Percentiles rank a stretch among this genome's conserved stretches.
Evolutionary conservation across 768 basidiomycete species (phyloP).

Genomic region (Cubamyces lactineus): DNA sequence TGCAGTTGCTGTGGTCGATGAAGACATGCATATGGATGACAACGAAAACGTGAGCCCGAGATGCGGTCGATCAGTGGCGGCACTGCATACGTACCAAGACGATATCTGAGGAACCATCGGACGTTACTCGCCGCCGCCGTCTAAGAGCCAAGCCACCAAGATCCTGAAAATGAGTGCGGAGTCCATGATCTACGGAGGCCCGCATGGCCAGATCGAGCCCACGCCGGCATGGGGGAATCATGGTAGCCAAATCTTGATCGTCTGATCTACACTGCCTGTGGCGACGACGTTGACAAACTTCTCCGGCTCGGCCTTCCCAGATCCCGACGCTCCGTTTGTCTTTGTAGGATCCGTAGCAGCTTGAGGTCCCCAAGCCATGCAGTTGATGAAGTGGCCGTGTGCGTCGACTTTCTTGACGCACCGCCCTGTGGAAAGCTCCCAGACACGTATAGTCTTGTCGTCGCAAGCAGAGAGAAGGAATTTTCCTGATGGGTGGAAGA

Average conservation of each 20-base stretch:
- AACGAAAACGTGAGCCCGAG: not conserved
- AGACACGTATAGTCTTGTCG: constrained; percentile 60
- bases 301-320: constrained; percentile 45
- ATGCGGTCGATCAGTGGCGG: not conserved
- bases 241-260: constrained; percentile 33
- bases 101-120: constrained; percentile 7
- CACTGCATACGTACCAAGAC: constrained; percentile 1
- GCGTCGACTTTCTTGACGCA: constrained; percentile 76
- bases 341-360: constrained; percentile 15
- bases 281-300: constrained; percentile 50
- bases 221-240: constrained; percentile 20
- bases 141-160: constrained; percentile 15
- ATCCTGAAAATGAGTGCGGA: not conserved
- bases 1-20: constrained; percentile 8
- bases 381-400: constrained; percentile 27
- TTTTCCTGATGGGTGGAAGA: constrained; percentile 62
- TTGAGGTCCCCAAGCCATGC: constrained; percentile 26
- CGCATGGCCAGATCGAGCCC: constrained; percentile 68
- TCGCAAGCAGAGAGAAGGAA: constrained; percentile 59
- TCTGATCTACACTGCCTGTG: constrained; percentile 29
- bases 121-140: constrained; percentile 7
- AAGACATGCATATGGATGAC: not conserved
- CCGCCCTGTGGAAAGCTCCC: constrained; percentile 58
- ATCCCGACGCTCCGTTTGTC: constrained; percentile 53
- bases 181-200: constrained; percentile 34